A percentile compares a stretch with the other conserved stretches of the same genome.
phyloP scores from a whole-genome alignment of 2,329 filamentous ascomycete genomes.

The Hyphodiscus sp. region DNA sequence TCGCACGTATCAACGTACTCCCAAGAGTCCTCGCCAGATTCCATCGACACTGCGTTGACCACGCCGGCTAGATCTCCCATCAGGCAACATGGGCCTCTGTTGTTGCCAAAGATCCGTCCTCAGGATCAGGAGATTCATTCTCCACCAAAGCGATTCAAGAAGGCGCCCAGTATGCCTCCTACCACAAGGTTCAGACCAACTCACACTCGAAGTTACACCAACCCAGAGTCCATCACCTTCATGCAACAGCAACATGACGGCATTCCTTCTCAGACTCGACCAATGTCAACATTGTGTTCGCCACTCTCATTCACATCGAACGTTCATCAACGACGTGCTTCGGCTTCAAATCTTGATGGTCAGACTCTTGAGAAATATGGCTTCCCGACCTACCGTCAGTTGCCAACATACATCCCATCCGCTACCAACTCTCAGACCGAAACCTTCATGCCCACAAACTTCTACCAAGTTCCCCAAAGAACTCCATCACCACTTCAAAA shows the following conservation, averaged over 20 bases:
- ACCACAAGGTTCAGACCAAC: slow-evolving; percentile 35
- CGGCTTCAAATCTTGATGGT: slow-evolving; percentile 62
- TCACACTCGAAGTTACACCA: slow-evolving; percentile 54
- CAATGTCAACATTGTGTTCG: slow-evolving; percentile 28
- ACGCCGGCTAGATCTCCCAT: slow-evolving; percentile 68
- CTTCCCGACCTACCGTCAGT: slow-evolving; percentile 77
- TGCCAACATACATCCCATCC: slow-evolving; percentile 48
- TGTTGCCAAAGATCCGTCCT: slow-evolving; percentile 78
- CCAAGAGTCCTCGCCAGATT: slow-evolving; percentile 62
- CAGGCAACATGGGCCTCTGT: slow-evolving; percentile 68
- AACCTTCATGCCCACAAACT: slow-evolving; percentile 40
- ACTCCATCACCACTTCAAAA: slow-evolving; percentile 38
- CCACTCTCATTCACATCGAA: slow-evolving; percentile 25
- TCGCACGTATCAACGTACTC: slow-evolving; percentile 47
- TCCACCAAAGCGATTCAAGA: slow-evolving; percentile 52
- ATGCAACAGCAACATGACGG: slow-evolving; percentile 14
- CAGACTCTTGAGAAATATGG: slow-evolving; percentile 62
- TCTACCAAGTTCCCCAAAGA: slow-evolving; percentile 30
- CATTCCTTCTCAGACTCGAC: slow-evolving; percentile 23
- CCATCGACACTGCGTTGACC: slow-evolving; percentile 59
- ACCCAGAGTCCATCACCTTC: slow-evolving; percentile 47
- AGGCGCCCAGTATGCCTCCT: slow-evolving; percentile 30
- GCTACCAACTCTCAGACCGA: slow-evolving; percentile 32
- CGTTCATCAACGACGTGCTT: slow-evolving; percentile 52
- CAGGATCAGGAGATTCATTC: slow-evolving; percentile 74